phyloP scores from a whole-genome alignment of 225 moss, liverwort and hornwort species.

The Straminergon stramineum region DNA sequence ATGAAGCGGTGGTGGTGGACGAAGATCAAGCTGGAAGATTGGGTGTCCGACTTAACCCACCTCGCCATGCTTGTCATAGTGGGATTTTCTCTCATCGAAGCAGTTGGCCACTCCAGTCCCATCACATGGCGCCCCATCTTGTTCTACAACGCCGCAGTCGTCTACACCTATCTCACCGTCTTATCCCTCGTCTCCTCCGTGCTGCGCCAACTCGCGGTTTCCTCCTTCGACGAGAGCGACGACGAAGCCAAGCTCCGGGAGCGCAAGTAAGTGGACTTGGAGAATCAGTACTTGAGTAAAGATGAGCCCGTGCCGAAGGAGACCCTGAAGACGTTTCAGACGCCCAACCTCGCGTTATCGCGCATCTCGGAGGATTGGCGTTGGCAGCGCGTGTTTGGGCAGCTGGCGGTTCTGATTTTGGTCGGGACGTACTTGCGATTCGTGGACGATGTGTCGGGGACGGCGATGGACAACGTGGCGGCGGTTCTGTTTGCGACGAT shows the following conservation, averaged over 20 bases:
- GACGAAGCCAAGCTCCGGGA: not conserved
- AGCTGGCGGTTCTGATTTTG: slow-evolving; percentile 5
- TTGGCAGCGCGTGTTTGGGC: slow-evolving; percentile 15
- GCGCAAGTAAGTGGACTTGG: not conserved
- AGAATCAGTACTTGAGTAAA: not conserved
- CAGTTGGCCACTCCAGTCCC: slow-evolving; percentile 11
- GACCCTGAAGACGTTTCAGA: not conserved
- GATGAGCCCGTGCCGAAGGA: not conserved
- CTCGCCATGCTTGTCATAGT: not conserved
- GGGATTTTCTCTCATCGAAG: not conserved
- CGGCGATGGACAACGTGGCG: slow-evolving; percentile 12
- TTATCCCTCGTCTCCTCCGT: not conserved
- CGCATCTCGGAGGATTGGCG: slow-evolving; percentile 13
- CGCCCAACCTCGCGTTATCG: not conserved
- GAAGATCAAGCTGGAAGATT: slow-evolving; percentile 1
- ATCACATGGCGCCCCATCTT: not conserved
- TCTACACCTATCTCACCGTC: not conserved
- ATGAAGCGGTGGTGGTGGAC: slow-evolving; percentile 6
- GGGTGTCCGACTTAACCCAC: not conserved
- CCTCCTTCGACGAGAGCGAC: not conserved
- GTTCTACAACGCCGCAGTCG: slow-evolving; percentile 7
- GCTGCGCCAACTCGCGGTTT: not conserved
- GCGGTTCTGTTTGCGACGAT: slow-evolving; percentile 4
- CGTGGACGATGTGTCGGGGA: not conserved
- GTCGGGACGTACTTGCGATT: slow-evolving; percentile 7